Percentiles rank a stretch among this genome's conserved stretches.
These are phyloP conservation scores for Aspergillus avenaceus DNA, from an alignment of 495 filamentous ascomycete species.

Conservation along the genomic window DNA sequence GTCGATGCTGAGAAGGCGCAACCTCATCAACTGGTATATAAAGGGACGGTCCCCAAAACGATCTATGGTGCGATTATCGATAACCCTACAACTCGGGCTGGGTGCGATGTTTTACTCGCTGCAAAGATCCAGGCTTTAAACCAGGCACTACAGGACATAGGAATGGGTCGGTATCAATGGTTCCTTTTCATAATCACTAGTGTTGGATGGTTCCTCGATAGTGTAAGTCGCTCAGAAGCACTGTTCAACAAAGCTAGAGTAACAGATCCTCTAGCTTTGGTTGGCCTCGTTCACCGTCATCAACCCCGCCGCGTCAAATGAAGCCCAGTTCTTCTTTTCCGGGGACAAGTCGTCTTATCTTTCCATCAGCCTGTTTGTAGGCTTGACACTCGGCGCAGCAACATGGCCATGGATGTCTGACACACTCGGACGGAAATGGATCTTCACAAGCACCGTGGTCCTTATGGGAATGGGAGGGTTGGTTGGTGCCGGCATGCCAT, in stretches of 20 bases:
- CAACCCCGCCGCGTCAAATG: conserved; percentile 13
- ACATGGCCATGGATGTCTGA: conserved; percentile 25
- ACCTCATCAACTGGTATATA: no score
- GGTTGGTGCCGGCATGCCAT: conserved; percentile 23
- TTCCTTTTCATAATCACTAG: conserved; percentile 66
- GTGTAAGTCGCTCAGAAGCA: conserved; percentile 22
- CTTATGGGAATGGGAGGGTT: conserved; percentile 22
- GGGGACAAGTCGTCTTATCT: conserved; percentile 4
- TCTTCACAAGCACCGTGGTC: conserved; percentile 24
- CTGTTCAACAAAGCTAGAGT: no score
- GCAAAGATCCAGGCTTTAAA: conserved; percentile 45
- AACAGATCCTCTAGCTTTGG: conserved; percentile 37
- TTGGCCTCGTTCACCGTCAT: conserved; percentile 17
- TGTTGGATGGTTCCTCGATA: conserved; percentile 62
- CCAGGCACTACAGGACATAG: conserved; percentile 60
- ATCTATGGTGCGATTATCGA: no score
- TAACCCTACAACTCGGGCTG: no score
- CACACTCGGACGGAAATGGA: conserved; percentile 16
- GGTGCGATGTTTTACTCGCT: not conserved
- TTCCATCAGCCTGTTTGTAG: conserved; percentile 15
- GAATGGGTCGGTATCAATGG: conserved; percentile 78
- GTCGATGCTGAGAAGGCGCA: no score
- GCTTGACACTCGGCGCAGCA: conserved; percentile 17
- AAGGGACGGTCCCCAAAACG: no score
- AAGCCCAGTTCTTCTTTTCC: conserved; percentile 11